Conservation (phyloP, 768 basidiomycete species). For the Auriscalpium vulgare region DNA sequence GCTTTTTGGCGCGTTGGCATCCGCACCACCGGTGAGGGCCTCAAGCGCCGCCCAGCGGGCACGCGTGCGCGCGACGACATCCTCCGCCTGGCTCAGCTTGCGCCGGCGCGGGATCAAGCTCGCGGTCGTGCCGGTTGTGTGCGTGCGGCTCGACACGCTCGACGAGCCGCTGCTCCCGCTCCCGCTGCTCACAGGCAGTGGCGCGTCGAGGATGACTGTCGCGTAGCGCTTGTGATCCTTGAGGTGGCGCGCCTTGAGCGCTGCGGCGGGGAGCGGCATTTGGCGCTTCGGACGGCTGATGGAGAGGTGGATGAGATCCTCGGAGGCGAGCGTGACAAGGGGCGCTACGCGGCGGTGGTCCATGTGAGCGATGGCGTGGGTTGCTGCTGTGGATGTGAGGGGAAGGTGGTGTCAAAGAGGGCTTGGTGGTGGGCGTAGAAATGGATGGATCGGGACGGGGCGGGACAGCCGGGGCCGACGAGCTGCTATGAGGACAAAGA, state of each 20-base stretch:
- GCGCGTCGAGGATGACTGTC: constrained; percentile 1
- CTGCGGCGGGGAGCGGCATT: not conserved
- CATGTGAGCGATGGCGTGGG: not conserved
- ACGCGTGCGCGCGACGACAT: constrained; percentile 11
- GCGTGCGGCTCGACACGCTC: not conserved
- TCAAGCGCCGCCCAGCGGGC: constrained; percentile 14
- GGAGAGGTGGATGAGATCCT: not conserved
- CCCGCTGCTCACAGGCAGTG: not conserved
- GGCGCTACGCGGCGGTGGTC: not conserved
- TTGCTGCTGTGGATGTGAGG: not conserved
- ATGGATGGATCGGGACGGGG: no score
- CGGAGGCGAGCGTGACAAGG: not conserved
- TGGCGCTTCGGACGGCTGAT: not conserved
- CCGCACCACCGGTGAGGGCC: constrained; percentile 1
- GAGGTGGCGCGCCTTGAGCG: not conserved
- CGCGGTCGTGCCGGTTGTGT: constrained; percentile 2
- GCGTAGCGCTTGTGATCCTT: constrained; percentile 9
- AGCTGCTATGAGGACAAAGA: no score
- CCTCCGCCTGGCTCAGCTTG: constrained; percentile 12
- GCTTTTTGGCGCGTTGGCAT: not conserved
- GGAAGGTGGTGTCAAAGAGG: not conserved
- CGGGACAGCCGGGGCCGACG: no score
- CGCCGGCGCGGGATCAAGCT: constrained; percentile 5
- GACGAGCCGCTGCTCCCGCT: constrained; percentile 12
- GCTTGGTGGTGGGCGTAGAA: not conserved